Conservation (phyloP, 371 early-diverging fungal genomes). For the Mucor sp. region DNA sequence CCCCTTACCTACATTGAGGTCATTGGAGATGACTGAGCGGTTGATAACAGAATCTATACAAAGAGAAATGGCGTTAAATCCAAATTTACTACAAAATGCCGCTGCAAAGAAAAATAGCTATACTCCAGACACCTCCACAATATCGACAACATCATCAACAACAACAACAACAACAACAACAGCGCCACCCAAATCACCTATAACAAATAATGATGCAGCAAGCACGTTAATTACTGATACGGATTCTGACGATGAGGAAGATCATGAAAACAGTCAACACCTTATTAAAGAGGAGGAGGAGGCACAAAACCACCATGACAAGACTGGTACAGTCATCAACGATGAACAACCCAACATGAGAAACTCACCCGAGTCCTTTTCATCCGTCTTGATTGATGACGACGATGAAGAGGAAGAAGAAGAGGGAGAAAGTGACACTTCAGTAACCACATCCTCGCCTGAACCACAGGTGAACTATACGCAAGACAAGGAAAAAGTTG, state of each 20-base stretch:
- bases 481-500: neutral
- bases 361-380: neutral
- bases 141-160: too few species aligned
- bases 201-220: slow-evolving; percentile 3
- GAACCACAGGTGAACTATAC: neutral
- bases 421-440: slow-evolving; percentile 4
- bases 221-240: slow-evolving; percentile 1
- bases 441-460: slow-evolving; percentile 1
- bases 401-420: neutral
- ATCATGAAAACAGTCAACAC: neutral
- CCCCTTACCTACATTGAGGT: neutral
- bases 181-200: neutral
- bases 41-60: slow-evolving; percentile 16
- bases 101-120: neutral
- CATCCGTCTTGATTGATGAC: neutral
- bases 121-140: neutral
- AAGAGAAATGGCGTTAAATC: slow-evolving; percentile 15
- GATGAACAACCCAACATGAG: slow-evolving; percentile 8
- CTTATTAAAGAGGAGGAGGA: neutral
- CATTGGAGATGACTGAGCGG: slow-evolving; percentile 19
- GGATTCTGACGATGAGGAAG: neutral
- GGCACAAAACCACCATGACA: neutral
- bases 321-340: neutral
- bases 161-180: neutral
- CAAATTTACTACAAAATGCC: slow-evolving; percentile 2